Conservation (phyloP, 1,139 yeast genomes). For the Pichia sp. region DNA sequence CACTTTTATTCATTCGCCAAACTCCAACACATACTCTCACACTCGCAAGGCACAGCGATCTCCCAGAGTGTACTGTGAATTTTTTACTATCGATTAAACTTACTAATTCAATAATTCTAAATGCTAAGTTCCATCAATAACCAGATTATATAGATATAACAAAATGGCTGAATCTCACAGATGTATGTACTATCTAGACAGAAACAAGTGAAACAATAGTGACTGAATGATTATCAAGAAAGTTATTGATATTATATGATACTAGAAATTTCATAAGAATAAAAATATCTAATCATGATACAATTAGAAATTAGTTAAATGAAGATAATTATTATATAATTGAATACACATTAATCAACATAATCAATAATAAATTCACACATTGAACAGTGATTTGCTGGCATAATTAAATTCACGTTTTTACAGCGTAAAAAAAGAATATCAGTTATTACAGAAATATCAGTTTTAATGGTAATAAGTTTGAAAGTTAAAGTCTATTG, state of each 20-base stretch:
- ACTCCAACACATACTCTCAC: not conserved
- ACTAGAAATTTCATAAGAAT: no score
- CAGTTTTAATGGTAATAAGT: no score
- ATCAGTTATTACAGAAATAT: no score
- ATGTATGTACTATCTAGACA: slow-evolving; percentile 51
- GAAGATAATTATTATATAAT: no score
- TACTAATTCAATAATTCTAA: no score
- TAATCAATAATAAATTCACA: no score
- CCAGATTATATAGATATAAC: slow-evolving; percentile 19
- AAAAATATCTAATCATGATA: no score
- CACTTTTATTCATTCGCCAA: not conserved
- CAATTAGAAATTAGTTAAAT: not conserved
- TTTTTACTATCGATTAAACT: not conserved
- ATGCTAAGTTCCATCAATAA: not conserved
- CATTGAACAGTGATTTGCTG: not conserved
- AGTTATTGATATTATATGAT: not conserved
- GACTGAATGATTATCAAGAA: not conserved
- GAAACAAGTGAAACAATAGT: not conserved
- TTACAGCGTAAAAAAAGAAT: no score
- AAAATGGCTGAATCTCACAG: slow-evolving; percentile 97
- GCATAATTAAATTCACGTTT: not conserved
- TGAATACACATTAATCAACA: no score
- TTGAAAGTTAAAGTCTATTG: no score
- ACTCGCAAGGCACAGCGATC: not conserved
- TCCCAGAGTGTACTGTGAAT: not conserved